phyloP scores from a whole-genome alignment of 495 filamentous ascomycete species.

The Zalerion maritima region DNA sequence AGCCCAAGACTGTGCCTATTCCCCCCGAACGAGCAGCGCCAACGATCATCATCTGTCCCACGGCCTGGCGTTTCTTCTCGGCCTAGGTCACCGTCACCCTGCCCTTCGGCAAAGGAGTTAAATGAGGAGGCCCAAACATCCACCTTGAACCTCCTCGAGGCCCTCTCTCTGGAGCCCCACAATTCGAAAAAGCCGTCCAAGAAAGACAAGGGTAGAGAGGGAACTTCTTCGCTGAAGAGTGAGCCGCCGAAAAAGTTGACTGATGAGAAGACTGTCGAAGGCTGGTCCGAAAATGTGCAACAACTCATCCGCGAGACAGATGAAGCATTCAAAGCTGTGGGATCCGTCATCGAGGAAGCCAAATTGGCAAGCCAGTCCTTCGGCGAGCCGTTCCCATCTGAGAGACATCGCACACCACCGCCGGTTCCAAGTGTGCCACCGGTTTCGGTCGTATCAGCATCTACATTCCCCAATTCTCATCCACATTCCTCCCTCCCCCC shows the following conservation, averaged over 20 bases:
- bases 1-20: no score
- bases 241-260: not conserved
- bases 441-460: constrained; percentile 4
- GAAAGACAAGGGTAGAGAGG: constrained; percentile 4
- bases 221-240: not conserved
- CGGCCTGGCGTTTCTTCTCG: not conserved
- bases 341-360: constrained; percentile 19
- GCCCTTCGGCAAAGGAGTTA: not conserved
- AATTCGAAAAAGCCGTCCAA: constrained; percentile 13
- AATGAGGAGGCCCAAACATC: constrained; percentile 6
- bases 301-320: constrained; percentile 32
- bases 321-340: constrained; percentile 24
- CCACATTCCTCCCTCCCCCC: no score
- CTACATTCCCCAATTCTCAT: constrained; percentile 10
- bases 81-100: constrained; percentile 5
- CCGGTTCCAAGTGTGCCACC: constrained; percentile 5
- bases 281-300: constrained; percentile 19
- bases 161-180: constrained; percentile 10
- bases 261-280: constrained; percentile 7
- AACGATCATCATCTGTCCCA: not conserved
- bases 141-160: constrained; percentile 13
- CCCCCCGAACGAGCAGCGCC: not conserved
- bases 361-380: constrained; percentile 4
- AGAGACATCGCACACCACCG: constrained; percentile 1
- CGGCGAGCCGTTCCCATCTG: constrained; percentile 3